Evolutionary conservation across 2,329 filamentous ascomycete genomes (phyloP).

Genomic region (Colletotrichum spaethianum): DNA sequence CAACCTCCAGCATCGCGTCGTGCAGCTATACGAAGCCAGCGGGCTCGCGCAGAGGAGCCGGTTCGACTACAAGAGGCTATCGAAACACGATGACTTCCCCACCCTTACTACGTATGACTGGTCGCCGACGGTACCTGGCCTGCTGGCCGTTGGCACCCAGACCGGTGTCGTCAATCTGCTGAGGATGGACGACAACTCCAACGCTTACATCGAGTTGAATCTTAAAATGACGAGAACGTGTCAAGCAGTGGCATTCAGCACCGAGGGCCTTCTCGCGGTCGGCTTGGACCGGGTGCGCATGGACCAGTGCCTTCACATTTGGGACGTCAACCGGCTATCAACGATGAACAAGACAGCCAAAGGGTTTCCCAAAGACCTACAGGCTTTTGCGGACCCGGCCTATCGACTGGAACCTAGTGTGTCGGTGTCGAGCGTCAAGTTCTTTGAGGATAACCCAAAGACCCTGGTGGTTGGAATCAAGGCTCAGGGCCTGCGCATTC

Average conservation of each 20-base stretch:
- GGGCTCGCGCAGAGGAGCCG: conserved; percentile 69
- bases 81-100: conserved; percentile 74
- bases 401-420: conserved; percentile 75
- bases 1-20: conserved; percentile 74
- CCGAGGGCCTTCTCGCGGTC: conserved; percentile 79
- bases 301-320: conserved; percentile 86
- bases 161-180: conserved; percentile 83
- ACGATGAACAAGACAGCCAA: conserved; percentile 61
- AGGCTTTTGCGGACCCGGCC: conserved; percentile 69
- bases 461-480: conserved; percentile 83
- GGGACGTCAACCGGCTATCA: conserved; percentile 78
- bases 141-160: conserved; percentile 82
- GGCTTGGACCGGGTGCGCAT: conserved; percentile 86
- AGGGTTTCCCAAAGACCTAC: conserved; percentile 65
- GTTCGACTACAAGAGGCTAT: conserved; percentile 71
- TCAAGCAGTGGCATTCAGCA: conserved; percentile 86
- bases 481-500: conserved; percentile 80
- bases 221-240: conserved; percentile 84
- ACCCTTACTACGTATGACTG: conserved; percentile 77
- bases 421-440: conserved; percentile 86
- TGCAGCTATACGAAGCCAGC: conserved; percentile 74
- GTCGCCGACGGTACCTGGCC: conserved; percentile 73
- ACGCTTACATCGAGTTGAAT: conserved; percentile 74
- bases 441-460: conserved; percentile 83
- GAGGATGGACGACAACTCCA: conserved; percentile 79